Evolutionary conservation across 306 rosid genomes (phyloP).

Genomic region (Pueraria montana): DNA sequence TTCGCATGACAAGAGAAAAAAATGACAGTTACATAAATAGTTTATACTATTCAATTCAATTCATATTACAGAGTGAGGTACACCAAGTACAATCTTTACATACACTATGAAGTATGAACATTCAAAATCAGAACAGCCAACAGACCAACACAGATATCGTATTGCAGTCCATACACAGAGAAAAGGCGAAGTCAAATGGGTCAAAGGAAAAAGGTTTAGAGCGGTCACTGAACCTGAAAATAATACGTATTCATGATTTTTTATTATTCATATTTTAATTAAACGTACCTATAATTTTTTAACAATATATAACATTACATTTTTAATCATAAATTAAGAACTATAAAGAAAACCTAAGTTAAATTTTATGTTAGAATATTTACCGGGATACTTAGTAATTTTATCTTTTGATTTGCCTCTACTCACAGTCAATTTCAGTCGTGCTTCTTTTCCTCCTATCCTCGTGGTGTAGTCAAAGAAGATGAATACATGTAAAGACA

Average conservation of each 20-base stretch:
- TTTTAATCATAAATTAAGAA: no score
- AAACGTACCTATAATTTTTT: not conserved
- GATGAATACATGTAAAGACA: no score
- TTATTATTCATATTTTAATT: not conserved
- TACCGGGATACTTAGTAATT: no score
- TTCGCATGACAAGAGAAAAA: not conserved
- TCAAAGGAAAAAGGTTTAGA: conserved; percentile 12
- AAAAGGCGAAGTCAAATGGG: conserved; percentile 2
- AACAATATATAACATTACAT: no score
- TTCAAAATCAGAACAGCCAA: conserved; percentile 35
- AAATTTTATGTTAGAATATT: no score
- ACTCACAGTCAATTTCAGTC: no score
- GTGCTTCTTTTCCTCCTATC: no score
- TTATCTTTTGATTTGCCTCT: no score
- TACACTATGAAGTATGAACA: conserved; percentile 12
- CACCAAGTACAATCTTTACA: conserved; percentile 54
- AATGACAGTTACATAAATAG: conserved; percentile 1
- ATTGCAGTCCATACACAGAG: conserved; percentile 23
- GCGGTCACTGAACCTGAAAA: not conserved
- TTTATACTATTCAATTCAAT: conserved; percentile 19
- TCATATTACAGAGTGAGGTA: conserved; percentile 44
- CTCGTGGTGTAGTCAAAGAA: no score
- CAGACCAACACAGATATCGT: conserved; percentile 41
- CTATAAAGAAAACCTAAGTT: no score
- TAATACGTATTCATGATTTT: not conserved